Conservation (phyloP, 1,284 basidiomycete species). For the Peniophora sp. region DNA sequence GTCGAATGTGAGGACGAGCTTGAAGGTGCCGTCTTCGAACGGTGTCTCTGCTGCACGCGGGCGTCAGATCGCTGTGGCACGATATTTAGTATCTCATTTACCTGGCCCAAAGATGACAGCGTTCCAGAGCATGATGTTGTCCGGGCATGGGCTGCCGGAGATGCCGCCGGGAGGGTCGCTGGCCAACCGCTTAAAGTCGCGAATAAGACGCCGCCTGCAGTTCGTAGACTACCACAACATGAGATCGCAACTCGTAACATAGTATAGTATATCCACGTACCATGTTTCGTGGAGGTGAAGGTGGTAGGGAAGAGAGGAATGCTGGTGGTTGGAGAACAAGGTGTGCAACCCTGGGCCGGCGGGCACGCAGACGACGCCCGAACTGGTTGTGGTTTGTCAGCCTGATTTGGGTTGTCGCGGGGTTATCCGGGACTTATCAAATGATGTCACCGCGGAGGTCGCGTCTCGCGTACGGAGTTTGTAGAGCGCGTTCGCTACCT, state of each 20-base stretch:
- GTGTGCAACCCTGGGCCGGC: too few relatives aligned
- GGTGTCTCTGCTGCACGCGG: slow-evolving; percentile 79
- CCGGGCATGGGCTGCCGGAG: slow-evolving; percentile 92
- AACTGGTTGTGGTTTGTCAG: too few relatives aligned
- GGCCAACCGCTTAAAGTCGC: slow-evolving; percentile 93
- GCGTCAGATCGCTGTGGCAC: background rate
- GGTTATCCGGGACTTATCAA: too few relatives aligned
- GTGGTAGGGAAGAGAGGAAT: background rate
- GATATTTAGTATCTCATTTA: slow-evolving; percentile 28
- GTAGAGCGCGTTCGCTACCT: too few relatives aligned
- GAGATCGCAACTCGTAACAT: too few relatives aligned
- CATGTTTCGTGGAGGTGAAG: background rate
- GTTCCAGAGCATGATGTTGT: slow-evolving; percentile 99
- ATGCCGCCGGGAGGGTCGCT: slow-evolving; percentile 94
- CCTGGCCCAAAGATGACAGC: slow-evolving; percentile 98
- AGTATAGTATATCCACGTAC: background rate
- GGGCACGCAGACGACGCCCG: too few relatives aligned
- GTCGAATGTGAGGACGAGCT: slow-evolving; percentile 90
- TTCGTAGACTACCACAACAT: slow-evolving; percentile 63
- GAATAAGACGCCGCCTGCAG: slow-evolving; percentile 84
- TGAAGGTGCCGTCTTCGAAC: slow-evolving; percentile 98
- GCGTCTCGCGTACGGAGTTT: too few relatives aligned
- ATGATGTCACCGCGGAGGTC: too few relatives aligned
- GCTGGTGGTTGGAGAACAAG: background rate
- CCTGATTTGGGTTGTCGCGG: too few relatives aligned